A percentile compares a stretch with the other conserved stretches of the same genome.
phyloP scores from a whole-genome alignment of 2,329 filamentous ascomycete species.

The Pseudofabraea citricarpa region DNA sequence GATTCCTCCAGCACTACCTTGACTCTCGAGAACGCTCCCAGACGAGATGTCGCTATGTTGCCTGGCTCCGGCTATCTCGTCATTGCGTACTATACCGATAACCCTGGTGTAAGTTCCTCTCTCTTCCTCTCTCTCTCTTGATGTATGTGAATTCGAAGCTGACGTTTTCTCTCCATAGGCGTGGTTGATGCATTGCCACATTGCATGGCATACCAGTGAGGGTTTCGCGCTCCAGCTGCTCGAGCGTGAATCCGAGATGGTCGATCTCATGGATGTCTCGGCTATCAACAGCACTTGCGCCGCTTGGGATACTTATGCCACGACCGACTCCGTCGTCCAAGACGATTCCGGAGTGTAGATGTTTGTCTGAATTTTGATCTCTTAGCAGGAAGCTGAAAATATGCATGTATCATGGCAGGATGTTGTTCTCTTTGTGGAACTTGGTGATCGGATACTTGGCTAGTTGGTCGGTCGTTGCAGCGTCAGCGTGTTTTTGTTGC shows the following conservation, averaged over 20 bases:
- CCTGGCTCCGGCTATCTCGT: conserved; percentile 9
- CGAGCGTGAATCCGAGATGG: conserved; percentile 22
- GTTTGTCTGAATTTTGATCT: too few species aligned
- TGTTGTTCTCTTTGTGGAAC: too few species aligned
- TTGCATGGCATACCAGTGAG: conserved; percentile 43
- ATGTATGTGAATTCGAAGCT: too few species aligned
- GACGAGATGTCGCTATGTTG: conserved; percentile 44
- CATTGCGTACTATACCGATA: conserved; percentile 8
- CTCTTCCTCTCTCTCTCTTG: too few species aligned
- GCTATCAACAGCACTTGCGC: conserved; percentile 23
- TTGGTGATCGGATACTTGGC: too few species aligned
- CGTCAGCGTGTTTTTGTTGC: too few species aligned
- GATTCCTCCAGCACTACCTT: background rate
- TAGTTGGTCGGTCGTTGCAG: too few species aligned
- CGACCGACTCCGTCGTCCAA: conserved; percentile 5
- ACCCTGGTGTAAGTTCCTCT: conserved; percentile 12
- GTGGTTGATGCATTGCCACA: conserved; percentile 19
- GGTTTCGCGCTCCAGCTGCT: conserved; percentile 46
- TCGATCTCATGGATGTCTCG: conserved; percentile 13
- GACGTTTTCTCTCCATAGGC: too few species aligned
- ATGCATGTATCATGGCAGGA: too few species aligned
- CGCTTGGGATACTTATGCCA: conserved; percentile 22
- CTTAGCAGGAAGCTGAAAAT: too few species aligned
- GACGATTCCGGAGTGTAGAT: conserved; percentile 19
- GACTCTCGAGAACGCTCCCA: conserved; percentile 35